Base-by-base conservation (phyloP, 352 stramenopile genomes). In the Phytopythium cucurbitacearum region DNA sequence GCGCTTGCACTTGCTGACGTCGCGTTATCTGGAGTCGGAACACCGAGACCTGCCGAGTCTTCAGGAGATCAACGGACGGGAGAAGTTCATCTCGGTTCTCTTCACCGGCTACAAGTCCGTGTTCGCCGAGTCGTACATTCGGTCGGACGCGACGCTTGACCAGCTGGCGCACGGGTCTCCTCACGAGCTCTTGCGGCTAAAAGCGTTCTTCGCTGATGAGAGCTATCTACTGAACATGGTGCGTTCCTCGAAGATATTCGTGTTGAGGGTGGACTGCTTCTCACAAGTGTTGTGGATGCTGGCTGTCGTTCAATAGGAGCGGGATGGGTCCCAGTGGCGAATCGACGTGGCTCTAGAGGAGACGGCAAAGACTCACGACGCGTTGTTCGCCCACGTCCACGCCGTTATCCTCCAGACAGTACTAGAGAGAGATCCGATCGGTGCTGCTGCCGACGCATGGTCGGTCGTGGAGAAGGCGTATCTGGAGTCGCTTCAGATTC, bases 211-310 rank as follows among this genome's bases (percentile, higher is more conserved):
- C 51, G 46, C 46, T 3, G 21, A 60, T 13, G 74, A 89, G 28
- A 69, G 69, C 47, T 89, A 89, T 47, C 56, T 87, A 34, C 60
- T 89, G 28, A 87, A 86, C 40, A 47, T 84, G 52, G 67, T 71
- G 56, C 16, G 65, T 59, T 11, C 11, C 3, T 16, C 34, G 21
- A 16, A 15, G 9, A 40, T 32, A 8, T 10, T 41, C n/a, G 21
- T 28, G 21, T 28, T 47, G n/a, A 35, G 57, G 36, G 43, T 36
- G 37, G 28, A 40, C 7, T 13, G 47, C 3, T 53, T 7, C 15
- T 7, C 21, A 45, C 12, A 6, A 32, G 32, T 44, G 10, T 53
- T 8, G 36, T 32, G 28, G 13, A 21, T 44, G 36, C 48, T 40
- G 2, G 9, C 7, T 35, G 7, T 44, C 15, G 3, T n/a, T 13